Evolutionary conservation across 495 filamentous ascomycete species (phyloP), one percentile per base, ranked within the genome.

Genomic region (Lophium mytilinum): DNA sequence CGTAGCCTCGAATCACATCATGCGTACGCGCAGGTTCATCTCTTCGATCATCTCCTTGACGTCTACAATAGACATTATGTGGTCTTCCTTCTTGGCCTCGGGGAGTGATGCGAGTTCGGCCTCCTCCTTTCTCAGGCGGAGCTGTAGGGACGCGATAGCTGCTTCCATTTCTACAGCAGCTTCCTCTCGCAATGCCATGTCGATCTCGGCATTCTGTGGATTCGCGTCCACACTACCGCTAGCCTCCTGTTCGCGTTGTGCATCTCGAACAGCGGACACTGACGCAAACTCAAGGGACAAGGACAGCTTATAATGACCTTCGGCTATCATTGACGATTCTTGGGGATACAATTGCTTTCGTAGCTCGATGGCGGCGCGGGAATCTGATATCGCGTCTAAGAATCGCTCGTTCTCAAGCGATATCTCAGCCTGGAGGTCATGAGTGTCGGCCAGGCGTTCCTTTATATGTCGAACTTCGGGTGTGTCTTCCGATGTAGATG

Each of bases 231-330:
- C 52, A n/a, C 53, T 50, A 4, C 14, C 40, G 11, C 46, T n/a
- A 9, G 40, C 50, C 11, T 40, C 54, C 21, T 72, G 69, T 34
- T 79, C 76, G 14, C 56, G 56, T 43, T 68, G 58, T 34, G 57
- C 61, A 37, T 80, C 79, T 30, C 76, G 71, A 12, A 78, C 76
- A 39, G 83, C 79, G 35, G 80, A 87, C n/a, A 89, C 80, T 0
- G 89, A 89, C 11, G 87, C 85, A 60, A 97, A 97, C 69, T 99
- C 93, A 17, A 97, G 81, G 0, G 93, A 94, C 41, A 99, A 83
- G 1, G 94, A 95, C 43, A 97, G 82, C 69, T 96, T 96, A 75
- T 84, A 97, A 69, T 97, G 88, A 37, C 88, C 92, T 77, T 99
- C 93, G 34, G 91, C 90, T 52, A 96, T 76, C 17, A 91, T 77